phyloP scores from a whole-genome alignment of 345 rosid genomes.

The Eucalyptus microcorys region DNA sequence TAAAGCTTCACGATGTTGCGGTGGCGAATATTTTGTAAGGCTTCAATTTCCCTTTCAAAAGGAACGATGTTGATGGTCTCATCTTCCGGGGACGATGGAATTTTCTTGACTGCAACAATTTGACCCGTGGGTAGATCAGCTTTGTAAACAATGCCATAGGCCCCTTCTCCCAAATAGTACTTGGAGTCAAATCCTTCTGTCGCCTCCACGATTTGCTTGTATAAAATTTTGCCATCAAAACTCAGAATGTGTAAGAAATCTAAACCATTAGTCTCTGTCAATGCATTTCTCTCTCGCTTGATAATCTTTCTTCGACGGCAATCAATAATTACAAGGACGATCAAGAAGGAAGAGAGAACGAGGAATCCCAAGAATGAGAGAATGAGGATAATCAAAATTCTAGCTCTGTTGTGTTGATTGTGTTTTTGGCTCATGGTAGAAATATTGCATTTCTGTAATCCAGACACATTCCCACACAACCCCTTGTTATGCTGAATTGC shows the following conservation, averaged over 20 bases:
- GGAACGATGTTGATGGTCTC: background rate
- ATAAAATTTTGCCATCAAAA: background rate
- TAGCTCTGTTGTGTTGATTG: rapidly evolving
- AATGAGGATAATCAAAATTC: background rate
- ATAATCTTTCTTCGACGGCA: background rate
- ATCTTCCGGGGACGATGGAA: background rate
- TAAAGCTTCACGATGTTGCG: background rate
- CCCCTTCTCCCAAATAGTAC: conserved; percentile 1
- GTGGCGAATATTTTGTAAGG: background rate
- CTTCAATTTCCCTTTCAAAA: background rate
- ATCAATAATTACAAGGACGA: background rate
- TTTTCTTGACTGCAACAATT: background rate
- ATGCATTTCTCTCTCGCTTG: background rate
- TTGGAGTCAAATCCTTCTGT: background rate
- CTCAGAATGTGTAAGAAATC: background rate
- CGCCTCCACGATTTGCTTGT: background rate
- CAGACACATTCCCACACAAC: background rate
- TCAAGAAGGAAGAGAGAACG: background rate
- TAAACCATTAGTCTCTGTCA: background rate
- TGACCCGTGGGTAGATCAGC: background rate
- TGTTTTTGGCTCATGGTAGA: background rate
- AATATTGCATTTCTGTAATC: background rate
- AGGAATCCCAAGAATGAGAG: background rate
- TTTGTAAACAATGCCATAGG: background rate
- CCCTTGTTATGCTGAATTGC: background rate